Evolutionary conservation across 179 eudicot species (phyloP), one percentile per base, ranked within the genome.

Genomic region (Silene noctiflora): DNA sequence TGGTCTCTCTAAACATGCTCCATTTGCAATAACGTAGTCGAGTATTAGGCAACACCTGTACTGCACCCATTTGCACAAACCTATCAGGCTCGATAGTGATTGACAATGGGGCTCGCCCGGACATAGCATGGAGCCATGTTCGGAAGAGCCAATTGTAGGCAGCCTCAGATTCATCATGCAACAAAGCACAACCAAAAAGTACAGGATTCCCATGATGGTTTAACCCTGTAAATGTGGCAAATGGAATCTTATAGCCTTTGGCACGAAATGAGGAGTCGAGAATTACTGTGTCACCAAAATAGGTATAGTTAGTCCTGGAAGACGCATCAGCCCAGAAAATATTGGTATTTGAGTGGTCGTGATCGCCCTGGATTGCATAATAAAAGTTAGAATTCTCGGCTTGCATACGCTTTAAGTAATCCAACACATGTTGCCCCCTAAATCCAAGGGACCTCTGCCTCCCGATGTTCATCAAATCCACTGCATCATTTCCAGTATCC

Each of bases 171-270:
- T 90, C 95, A 81, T 83, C 85, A 27, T 80, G 17, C 75, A 90
- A 79, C 66, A 89, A 90, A 4, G 87, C 95, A 73, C 92, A 89
- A 3, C 95, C 95, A 82, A 90, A 87, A 83, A 90, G 76, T 44
- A 89, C 87, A 11, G 92, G 89, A 51, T 90, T 91, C 1, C 91
- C 88, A 79, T 87, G 95, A 84, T 89, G 88, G 69, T 90, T 90
- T 6, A 89, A 84, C 16, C 95, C 95, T 35, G 84, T 83, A 78
- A 90, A 87, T 0, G 88, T 86, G 16, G 84, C 92, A 77, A 90
- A 89, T 1, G 95, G 92, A 77, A 90, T 72, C 24, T 86, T 85
- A 77, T 86, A 89, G 24, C 87, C 81, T 65, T 90, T 89, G 14
- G 87, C 84, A 84, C 89, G 81, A 76, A 83, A 90, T 21, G 95